Evolutionary conservation across 495 filamentous ascomycete species (phyloP).

Genomic region (Daldinia decipiens): DNA sequence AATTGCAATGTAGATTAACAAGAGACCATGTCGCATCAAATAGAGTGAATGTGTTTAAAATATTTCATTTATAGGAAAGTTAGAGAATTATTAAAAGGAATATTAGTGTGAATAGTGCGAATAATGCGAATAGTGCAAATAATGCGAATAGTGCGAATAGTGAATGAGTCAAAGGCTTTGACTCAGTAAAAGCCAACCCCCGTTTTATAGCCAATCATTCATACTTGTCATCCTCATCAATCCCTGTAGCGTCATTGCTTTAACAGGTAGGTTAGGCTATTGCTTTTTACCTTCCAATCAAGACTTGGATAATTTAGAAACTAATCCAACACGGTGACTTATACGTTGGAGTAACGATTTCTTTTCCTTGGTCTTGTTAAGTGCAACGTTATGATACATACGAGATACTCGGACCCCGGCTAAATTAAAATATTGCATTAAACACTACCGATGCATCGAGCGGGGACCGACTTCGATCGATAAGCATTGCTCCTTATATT

Average conservation of each 20-base stretch:
- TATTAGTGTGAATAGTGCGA: not conserved
- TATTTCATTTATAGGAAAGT: no score
- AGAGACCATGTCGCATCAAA: not conserved
- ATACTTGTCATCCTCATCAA: not conserved
- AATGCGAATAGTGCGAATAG: not conserved
- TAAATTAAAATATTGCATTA: constrained; percentile 29
- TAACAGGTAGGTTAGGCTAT: not conserved
- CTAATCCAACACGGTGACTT: not conserved
- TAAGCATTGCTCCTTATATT: not conserved
- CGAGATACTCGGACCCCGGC: not conserved
- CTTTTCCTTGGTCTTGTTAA: no score
- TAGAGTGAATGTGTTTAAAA: not conserved
- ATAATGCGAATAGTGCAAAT: no score
- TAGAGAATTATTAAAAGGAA: not conserved
- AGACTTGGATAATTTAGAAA: not conserved
- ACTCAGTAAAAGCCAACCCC: not conserved
- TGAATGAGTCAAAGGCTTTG: constrained; percentile 11
- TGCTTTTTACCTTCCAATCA: not conserved
- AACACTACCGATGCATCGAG: constrained; percentile 25
- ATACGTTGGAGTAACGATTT: no score
- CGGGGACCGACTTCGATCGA: constrained; percentile 3
- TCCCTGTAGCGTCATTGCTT: not conserved
- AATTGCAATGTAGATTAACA: not conserved
- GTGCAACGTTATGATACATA: not conserved
- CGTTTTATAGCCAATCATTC: constrained; percentile 9